These are phyloP conservation scores for Pseudozyma sp. DNA, from an alignment of 1,284 basidiomycete species.

Conservation along the genomic window DNA sequence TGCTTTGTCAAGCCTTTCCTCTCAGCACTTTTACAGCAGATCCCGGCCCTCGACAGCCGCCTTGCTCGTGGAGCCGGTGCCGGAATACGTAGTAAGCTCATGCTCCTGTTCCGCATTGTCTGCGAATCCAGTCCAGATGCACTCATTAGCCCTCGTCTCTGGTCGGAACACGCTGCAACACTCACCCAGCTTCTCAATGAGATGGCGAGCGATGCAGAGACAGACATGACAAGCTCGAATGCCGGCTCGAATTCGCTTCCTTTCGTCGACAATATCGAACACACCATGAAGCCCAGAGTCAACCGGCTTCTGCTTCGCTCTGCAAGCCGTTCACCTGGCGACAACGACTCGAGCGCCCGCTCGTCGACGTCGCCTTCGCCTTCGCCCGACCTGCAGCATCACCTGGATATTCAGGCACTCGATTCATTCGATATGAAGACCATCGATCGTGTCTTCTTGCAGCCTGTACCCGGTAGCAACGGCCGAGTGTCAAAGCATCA, in stretches of 20 bases:
- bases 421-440: conserved; percentile 44
- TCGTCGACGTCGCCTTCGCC: neutral
- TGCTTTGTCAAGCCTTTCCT: conserved; percentile 38
- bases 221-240: neutral
- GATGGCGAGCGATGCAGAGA: conserved; percentile 10
- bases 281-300: conserved; percentile 18
- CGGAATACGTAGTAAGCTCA: conserved; percentile 31
- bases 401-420: conserved; percentile 37
- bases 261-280: conserved; percentile 22
- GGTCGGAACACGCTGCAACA: conserved; percentile 34
- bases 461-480: neutral
- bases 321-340: neutral
- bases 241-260: neutral
- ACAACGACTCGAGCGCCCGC: neutral
- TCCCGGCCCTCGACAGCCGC: conserved; percentile 27
- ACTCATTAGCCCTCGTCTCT: conserved; percentile 76
- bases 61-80: conserved; percentile 20
- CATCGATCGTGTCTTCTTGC: conserved; percentile 39
- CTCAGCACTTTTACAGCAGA: conserved; percentile 26
- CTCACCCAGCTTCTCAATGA: conserved; percentile 33
- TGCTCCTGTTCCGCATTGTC: conserved; percentile 37
- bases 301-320: conserved; percentile 27
- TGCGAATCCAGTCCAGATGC: conserved; percentile 73
- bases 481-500: conserved; percentile 11
- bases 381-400: conserved; percentile 18